Conservation (phyloP, 345 rosid species). For the Murraya koenigii region DNA sequence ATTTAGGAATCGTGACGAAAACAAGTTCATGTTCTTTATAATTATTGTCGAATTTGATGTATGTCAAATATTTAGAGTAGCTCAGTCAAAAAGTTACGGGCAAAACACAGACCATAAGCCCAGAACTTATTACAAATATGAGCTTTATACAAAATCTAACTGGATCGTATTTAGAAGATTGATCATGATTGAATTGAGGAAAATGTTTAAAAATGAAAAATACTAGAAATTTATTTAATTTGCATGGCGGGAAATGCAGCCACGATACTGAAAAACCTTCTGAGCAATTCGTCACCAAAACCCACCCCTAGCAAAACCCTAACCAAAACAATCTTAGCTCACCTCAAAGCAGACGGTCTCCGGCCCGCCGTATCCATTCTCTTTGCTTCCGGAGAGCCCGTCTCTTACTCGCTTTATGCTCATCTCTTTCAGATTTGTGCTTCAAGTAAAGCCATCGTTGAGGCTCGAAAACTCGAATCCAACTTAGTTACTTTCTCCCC, state of each 20-base stretch:
- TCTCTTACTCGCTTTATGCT: conserved; percentile 51
- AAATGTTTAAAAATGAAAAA: neutral
- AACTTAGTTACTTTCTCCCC: conserved; percentile 53
- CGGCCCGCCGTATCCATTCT: conserved; percentile 57
- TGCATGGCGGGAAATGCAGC: conserved; percentile 9
- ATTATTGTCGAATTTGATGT: too few relatives aligned
- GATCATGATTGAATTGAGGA: neutral
- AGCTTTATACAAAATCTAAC: too few relatives aligned
- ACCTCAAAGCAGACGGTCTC: conserved; percentile 44
- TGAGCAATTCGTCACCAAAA: conserved; percentile 21
- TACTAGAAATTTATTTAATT: neutral
- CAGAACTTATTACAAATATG: too few relatives aligned
- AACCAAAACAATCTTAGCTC: conserved; percentile 32
- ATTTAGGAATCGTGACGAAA: too few relatives aligned
- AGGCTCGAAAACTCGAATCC: conserved; percentile 74
- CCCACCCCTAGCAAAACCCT: conserved; percentile 22
- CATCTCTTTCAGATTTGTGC: conserved; percentile 63
- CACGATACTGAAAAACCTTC: neutral
- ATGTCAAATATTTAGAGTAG: too few relatives aligned
- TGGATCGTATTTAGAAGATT: neutral
- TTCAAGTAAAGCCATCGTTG: conserved; percentile 40
- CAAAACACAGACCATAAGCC: too few relatives aligned
- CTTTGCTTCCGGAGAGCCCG: conserved; percentile 52
- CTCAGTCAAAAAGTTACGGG: too few relatives aligned
- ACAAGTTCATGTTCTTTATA: too few relatives aligned